These are phyloP conservation scores for Ligustrum vulgare DNA, from an alignment of 257 asterid genomes.

Conservation along the genomic window DNA sequence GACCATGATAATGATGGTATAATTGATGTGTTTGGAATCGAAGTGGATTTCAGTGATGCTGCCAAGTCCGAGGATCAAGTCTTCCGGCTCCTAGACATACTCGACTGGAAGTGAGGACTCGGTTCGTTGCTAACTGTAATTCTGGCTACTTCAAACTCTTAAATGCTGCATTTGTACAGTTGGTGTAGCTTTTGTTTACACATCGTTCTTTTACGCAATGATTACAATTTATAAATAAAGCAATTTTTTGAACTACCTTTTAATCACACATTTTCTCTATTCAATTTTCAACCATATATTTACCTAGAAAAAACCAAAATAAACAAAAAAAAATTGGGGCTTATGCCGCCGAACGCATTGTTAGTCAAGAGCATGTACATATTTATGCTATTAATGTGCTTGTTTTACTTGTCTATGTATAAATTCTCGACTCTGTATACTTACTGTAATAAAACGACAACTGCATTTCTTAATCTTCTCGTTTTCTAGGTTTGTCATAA, in stretches of 20 bases:
- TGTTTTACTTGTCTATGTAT: background rate
- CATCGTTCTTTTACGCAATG: too few relatives aligned
- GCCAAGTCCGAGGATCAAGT: conserved; percentile 79
- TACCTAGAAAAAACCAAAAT: too few relatives aligned
- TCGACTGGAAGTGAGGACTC: conserved; percentile 83
- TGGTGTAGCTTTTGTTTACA: conserved; percentile 17
- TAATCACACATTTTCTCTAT: too few relatives aligned
- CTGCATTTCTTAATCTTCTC: background rate
- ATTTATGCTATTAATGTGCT: background rate
- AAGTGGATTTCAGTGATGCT: conserved; percentile 92
- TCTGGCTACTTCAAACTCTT: conserved; percentile 1
- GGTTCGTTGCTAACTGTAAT: conserved; percentile 1
- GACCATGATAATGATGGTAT: conserved; percentile 70
- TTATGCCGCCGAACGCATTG: too few relatives aligned
- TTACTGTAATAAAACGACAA: background rate
- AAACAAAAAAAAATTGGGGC: too few relatives aligned
- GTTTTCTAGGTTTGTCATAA: background rate
- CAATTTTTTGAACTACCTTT: too few relatives aligned
- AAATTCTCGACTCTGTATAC: background rate
- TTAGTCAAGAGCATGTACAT: conserved; percentile 27
- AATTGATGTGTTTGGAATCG: conserved; percentile 84
- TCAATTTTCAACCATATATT: too few relatives aligned
- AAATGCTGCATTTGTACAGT: conserved; percentile 1
- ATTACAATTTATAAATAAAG: too few relatives aligned
- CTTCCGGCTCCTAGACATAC: conserved; percentile 93